Percentiles rank a stretch among this genome's conserved stretches.
These are phyloP conservation scores for Astrothelium subdiscretum DNA, from an alignment of 495 filamentous ascomycete genomes.

Conservation along the genomic window DNA sequence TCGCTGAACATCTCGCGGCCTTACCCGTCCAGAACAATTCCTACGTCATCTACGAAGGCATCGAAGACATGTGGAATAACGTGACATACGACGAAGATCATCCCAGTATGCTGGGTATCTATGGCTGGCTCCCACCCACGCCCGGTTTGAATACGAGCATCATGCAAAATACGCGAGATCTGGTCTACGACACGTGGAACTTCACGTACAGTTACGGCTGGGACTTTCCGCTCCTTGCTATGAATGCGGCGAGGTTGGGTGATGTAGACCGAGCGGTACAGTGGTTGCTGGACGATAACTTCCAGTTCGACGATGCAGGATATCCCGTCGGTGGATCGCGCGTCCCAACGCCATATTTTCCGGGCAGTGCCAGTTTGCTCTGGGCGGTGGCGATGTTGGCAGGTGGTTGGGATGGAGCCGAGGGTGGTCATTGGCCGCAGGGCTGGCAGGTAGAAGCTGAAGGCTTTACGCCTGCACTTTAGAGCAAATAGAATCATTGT, in stretches of 20 bases:
- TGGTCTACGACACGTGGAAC: slow-evolving; percentile 36
- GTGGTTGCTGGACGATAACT: slow-evolving; percentile 37
- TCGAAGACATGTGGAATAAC: slow-evolving; percentile 38
- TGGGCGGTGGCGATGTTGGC: slow-evolving; percentile 44
- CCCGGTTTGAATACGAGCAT: slow-evolving; percentile 29
- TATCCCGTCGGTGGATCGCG: slow-evolving; percentile 39
- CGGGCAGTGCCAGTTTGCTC: slow-evolving; percentile 35
- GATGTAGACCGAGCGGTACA: slow-evolving; percentile 35
- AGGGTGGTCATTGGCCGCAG: slow-evolving; percentile 32
- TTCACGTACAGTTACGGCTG: slow-evolving; percentile 40
- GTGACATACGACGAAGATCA: slow-evolving; percentile 36
- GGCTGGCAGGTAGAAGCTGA: slow-evolving; percentile 37
- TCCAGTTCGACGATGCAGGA: slow-evolving; percentile 40
- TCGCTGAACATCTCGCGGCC: slow-evolving; percentile 36
- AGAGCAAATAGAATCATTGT: neutral
- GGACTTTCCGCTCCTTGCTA: slow-evolving; percentile 43
- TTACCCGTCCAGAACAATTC: slow-evolving; percentile 34
- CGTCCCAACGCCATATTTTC: slow-evolving; percentile 47
- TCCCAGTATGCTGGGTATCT: slow-evolving; percentile 37
- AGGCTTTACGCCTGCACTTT: slow-evolving; percentile 24
- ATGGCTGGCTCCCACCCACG: slow-evolving; percentile 38
- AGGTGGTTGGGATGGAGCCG: slow-evolving; percentile 27
- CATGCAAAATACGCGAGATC: slow-evolving; percentile 32
- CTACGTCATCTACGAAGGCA: slow-evolving; percentile 40
- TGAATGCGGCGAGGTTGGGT: slow-evolving; percentile 39